Base-by-base conservation (phyloP, 2,329 filamentous ascomycete species). In the Hypomyces perniciosus region DNA sequence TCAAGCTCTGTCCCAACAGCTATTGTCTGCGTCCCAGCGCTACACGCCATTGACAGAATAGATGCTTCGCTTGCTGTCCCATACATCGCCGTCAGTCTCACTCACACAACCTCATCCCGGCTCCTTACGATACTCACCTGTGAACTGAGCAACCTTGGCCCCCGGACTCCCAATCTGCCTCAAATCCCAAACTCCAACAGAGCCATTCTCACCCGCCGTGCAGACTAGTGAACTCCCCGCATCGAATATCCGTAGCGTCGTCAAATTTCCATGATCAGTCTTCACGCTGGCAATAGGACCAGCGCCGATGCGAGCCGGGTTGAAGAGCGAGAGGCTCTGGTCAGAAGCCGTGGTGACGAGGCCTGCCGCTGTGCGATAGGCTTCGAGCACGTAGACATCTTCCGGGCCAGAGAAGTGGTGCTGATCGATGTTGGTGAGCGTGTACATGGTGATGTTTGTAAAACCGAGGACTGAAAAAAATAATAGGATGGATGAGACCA, bases 1-100 rank as follows among this genome's bases (percentile, higher is more conserved):
- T 80, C 78, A 35, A 88, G 73, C 61, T 92, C 88, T 1, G 87
- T 90, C 31, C 88, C 88, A 6, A 83, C 81, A 26, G 84, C 86
- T 13, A 92, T 70, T 4, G 81, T 75, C 57, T 83, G 79, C 10
- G 76, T 77, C 8, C 68, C 62, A 8, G 73, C 66, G 44, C 76
- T 79, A 56, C 83, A 81, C 1, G 85, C 84, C 44, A 92, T 70
- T 10, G 86, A 84, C 9, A 85, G 72, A 12, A 92, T 75, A 8
- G 83, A 67, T 8, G 68, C 70, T 37, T 68, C 59, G 48, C 68
- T 72, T n/a, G 72, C 75, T 77, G 57, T 34, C 26, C 6, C n/a
- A n/a, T 41, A 43, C 38, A 6, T 26, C 42, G 29, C 46, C 10
- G 51, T 44, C 39, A 44, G 4, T 43, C 8, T 4, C 30, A 9